A percentile compares a stretch with the other conserved stretches of the same genome.
Conservation (phyloP, 495 filamentous ascomycete species). For the Penicillium samsonianum region DNA sequence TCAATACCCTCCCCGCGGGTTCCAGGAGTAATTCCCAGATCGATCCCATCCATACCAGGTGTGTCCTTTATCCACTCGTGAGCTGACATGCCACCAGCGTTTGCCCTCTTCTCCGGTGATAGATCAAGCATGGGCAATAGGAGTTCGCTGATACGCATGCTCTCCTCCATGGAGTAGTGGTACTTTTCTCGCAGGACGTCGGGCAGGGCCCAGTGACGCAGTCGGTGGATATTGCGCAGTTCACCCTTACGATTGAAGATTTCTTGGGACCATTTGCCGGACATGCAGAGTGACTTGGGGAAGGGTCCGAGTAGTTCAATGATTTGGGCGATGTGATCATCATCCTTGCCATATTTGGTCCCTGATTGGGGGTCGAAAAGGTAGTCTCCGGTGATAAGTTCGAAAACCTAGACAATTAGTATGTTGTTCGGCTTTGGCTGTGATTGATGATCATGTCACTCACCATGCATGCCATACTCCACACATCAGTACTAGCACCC, state of each 20-base stretch:
- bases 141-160: conserved; percentile 78
- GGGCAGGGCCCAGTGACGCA: conserved; percentile 94
- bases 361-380: conserved; percentile 98
- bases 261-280: conserved; percentile 96
- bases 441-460: conserved; percentile 20
- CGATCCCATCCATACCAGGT: conserved; percentile 80
- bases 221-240: conserved; percentile 93
- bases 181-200: conserved; percentile 97
- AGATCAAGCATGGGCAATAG: conserved; percentile 91
- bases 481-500: conserved; percentile 98
- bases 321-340: conserved; percentile 99
- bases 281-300: conserved; percentile 84
- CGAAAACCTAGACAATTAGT: conserved; percentile 70
- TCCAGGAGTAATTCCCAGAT: conserved; percentile 71
- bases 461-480: conserved; percentile 99
- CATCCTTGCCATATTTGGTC: conserved; percentile 99
- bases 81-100: conserved; percentile 91
- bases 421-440: conserved; percentile 1
- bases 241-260: conserved; percentile 99
- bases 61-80: conserved; percentile 80
- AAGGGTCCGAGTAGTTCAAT: conserved; percentile 96
- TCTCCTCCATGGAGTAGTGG: conserved; percentile 80
- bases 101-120: conserved; percentile 81
- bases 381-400: conserved; percentile 97
- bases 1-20: conserved; percentile 92